Evolutionary conservation across 129 eudicot genomes (phyloP), one percentile per base, ranked within the genome.

Genomic region (Tagetes erecta): DNA sequence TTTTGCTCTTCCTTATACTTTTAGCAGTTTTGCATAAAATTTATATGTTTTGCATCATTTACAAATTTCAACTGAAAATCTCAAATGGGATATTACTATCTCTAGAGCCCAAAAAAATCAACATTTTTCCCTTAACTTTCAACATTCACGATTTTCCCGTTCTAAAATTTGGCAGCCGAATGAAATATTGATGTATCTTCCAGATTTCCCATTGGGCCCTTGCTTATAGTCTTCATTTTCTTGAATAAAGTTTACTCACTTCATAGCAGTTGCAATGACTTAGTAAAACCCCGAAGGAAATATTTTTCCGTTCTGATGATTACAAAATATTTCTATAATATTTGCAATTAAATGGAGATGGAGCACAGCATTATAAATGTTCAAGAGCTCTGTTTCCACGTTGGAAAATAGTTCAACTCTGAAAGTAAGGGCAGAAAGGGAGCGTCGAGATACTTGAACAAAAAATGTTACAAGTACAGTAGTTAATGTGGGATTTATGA

Each of bases 171-270:
- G 31, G 60, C 58, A 31, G 9, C 34, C 11, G 13, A 67, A 45
- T 46, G 72, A 42, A 40, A 13, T 31, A 12, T 67, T 9, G 8
- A 30, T 34, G 38, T 14, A 9, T 44, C 30, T 42, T 13, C 67
- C 41, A 20, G 76, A 55, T 72, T 62, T 45, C 62, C 70, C 47
- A 14, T 73, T 40, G 58, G 59, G 9, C 45, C 59, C 10, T 64
- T 74, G 62, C 10, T 38, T 70, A 13, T 44, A 57, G 33, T 9
- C 7, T 8, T 37, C 62, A 7, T 70, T 14, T 38, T 71, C 46
- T 31, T 42, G 44, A 44, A 31, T 39, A 27, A 9, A 71, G 33
- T 55, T 41, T 40, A 27, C 55, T 40, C 67, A 41, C n/a, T 56
- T 34, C 2, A 41, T 42, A 3, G 42, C 6, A 57, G 9, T 56